A percentile compares a stretch with the other conserved stretches of the same genome.
Evolutionary conservation across 345 rosid genomes (phyloP).

Genomic region (Stellera chamaejasme): DNA sequence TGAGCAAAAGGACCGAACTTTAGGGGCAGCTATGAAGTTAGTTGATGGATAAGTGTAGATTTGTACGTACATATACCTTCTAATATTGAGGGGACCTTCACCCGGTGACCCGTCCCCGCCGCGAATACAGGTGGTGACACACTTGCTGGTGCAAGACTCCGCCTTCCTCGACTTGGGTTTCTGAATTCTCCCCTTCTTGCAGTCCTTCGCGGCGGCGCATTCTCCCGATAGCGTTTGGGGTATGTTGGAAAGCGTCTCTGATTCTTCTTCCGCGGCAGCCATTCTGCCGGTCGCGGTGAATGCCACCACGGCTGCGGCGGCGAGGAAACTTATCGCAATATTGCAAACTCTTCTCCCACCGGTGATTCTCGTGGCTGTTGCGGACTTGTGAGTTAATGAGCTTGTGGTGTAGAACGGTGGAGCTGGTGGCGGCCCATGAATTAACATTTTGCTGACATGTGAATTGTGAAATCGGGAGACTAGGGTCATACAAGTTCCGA

Average conservation of each 20-base stretch:
- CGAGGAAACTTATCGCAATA: too few species aligned
- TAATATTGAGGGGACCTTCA: constrained; percentile 77
- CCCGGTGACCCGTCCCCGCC: constrained; percentile 82
- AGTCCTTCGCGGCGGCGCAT: constrained; percentile 39
- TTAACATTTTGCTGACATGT: too few species aligned
- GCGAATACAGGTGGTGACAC: constrained; percentile 71
- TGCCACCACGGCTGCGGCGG: too few species aligned
- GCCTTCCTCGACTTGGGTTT: constrained; percentile 78
- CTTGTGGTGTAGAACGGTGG: too few species aligned
- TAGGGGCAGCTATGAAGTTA: too few species aligned
- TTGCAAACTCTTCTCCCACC: too few species aligned
- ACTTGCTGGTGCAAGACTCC: constrained; percentile 75
- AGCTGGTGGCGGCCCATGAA: too few species aligned
- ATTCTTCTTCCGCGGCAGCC: constrained; percentile 20
- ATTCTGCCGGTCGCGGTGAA: constrained; percentile 22
- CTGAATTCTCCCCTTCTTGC: constrained; percentile 75
- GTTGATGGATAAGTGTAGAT: background rate
- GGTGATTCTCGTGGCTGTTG: too few species aligned
- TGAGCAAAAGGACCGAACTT: background rate
- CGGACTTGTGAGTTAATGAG: too few species aligned
- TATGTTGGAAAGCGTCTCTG: constrained; percentile 55
- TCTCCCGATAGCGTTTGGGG: constrained; percentile 77
- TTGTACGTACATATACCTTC: constrained; percentile 27
- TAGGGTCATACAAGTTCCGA: too few species aligned
- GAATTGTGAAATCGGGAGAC: too few species aligned